phyloP scores from a whole-genome alignment of 805 yeast genomes.

The Tetrapisispora arboricola region DNA sequence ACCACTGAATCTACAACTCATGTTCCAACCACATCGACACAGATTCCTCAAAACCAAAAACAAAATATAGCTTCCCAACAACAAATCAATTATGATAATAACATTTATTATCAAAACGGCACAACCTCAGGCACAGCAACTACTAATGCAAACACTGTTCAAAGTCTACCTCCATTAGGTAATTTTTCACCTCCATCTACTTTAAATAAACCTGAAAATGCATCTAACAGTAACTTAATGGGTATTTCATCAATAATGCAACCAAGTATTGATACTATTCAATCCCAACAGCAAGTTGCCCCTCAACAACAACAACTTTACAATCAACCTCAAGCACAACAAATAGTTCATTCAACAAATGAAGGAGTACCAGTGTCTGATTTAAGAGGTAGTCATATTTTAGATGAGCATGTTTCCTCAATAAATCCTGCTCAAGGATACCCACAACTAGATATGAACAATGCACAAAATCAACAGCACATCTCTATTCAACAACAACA shows the following conservation, averaged over 20 bases:
- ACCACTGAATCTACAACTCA: conserved; percentile 15
- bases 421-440: neutral
- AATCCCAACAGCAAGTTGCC: conserved; percentile 11
- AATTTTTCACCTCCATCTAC: conserved; percentile 31
- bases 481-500: conserved; percentile 13
- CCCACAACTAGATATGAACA: conserved; percentile 1
- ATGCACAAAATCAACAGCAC: conserved; percentile 9
- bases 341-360: conserved; percentile 13
- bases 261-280: conserved; percentile 3
- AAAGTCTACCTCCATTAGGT: conserved; percentile 30
- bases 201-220: conserved; percentile 13
- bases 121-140: conserved; percentile 3
- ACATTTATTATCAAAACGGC: conserved; percentile 7
- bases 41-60: conserved; percentile 15
- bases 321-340: neutral
- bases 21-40: conserved; percentile 8
- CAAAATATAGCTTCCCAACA: conserved; percentile 2
- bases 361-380: conserved; percentile 30
- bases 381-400: conserved; percentile 22
- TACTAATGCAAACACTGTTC: conserved; percentile 2
- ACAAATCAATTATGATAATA: conserved; percentile 8
- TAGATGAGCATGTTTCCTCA: neutral
- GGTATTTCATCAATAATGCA: conserved; percentile 22
- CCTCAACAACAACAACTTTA: conserved; percentile 9
- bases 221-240: conserved; percentile 9